These are phyloP conservation scores for Ustilago sp. DNA, from an alignment of 1,284 basidiomycete genomes.

Conservation along the genomic window DNA sequence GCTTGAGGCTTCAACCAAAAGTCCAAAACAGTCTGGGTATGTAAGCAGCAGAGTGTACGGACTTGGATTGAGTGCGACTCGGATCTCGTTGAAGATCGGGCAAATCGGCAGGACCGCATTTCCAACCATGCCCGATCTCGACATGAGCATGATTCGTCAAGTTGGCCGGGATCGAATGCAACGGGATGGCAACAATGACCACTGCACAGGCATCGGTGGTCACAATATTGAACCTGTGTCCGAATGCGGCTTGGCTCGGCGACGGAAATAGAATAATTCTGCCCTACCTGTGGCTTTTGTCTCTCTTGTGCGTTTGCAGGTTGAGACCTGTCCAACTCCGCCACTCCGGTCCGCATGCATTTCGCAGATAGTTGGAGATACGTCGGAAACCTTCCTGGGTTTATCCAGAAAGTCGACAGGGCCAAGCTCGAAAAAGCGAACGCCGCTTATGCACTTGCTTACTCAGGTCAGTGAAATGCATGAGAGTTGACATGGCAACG, in stretches of 20 bases:
- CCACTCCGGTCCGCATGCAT: slow-evolving; percentile 26
- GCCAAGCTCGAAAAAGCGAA: no score
- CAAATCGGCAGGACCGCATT: not conserved
- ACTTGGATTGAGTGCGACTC: no score
- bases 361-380: not conserved
- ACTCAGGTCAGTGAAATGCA: no score
- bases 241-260: slow-evolving; percentile 1
- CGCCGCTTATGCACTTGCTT: no score
- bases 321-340: slow-evolving; percentile 20
- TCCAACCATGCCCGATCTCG: not conserved
- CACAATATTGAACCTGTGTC: not conserved
- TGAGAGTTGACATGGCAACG: no score
- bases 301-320: not conserved
- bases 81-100: not conserved
- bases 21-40: not conserved
- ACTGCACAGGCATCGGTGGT: not conserved
- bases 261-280: slow-evolving; percentile 1
- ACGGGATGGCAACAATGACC: not conserved
- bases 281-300: not conserved
- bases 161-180: not conserved
- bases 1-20: not conserved
- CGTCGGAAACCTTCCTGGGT: no score
- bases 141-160: not conserved
- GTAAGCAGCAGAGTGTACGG: not conserved
- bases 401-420: no score